Base-by-base conservation (phyloP, 805 yeast species). In the Cyberlindnera euphorbiiphila region DNA sequence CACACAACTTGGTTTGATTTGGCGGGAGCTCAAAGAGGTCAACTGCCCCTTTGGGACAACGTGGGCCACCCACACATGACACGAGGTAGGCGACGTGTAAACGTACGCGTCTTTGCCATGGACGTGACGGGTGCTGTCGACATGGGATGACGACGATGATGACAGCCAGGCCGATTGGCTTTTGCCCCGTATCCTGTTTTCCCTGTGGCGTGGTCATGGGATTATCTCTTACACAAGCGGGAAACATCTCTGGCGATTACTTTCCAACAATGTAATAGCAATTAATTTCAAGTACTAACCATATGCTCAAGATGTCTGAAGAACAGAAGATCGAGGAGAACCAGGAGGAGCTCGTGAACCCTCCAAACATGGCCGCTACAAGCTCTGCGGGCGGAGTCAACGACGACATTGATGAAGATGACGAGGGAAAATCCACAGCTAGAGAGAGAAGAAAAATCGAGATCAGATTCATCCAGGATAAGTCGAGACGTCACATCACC, bases 401-500 rank as follows among this genome's bases (percentile, higher is more conserved):
- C 25, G 57, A 50, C 6, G 65, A 58, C 24, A 61, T 61, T 10
- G 74, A 65, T 27, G 74, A 69, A 34, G 73, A 67, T 28, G 76
- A 72, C 33, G 78, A 72, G 20, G 75, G 69, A 26, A 69, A 62
- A 34, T 56, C 62, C 22, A 45, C 56, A 27, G 57, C 65, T 42
- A 69, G 79, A 49, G 85, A 78, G 59, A 68, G 85, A 60, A 76
- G 98, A 70, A 91, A 91, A 66, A 91, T 91, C 56, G 98, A 93
- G 65, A 93, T 93, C 62, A 86, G 87, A 69, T 93, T 93, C 59
- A 93, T 93, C 57, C 96, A 91, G 68, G 97, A 93, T 65, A 93
- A 93, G 68, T 86, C 96, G 15, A 80, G 98, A 62, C 85, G 98
- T 58, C 98, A 93, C 66, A 94, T 93, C 54, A 93, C 98, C 21